phyloP scores from a whole-genome alignment of 805 yeast genomes.

The Ogataea dorogensis region DNA sequence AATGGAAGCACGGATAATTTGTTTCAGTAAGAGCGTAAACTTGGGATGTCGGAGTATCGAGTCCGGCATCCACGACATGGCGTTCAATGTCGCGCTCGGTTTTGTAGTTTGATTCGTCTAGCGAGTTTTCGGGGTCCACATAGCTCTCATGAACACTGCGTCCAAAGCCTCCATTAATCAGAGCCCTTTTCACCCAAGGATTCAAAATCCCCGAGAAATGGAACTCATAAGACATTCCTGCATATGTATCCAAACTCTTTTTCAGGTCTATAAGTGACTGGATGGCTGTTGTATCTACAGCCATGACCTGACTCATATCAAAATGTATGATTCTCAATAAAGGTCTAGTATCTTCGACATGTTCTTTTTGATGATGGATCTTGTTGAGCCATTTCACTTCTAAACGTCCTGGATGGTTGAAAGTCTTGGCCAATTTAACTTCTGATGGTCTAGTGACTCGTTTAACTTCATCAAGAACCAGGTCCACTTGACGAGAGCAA shows the following conservation, averaged over 20 bases:
- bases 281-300: slow-evolving; percentile 75
- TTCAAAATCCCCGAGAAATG: slow-evolving; percentile 84
- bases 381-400: slow-evolving; percentile 32
- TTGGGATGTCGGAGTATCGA: slow-evolving; percentile 13
- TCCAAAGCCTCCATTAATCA: slow-evolving; percentile 78
- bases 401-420: slow-evolving; percentile 85
- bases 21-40: slow-evolving; percentile 56
- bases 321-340: slow-evolving; percentile 67
- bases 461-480: slow-evolving; percentile 65
- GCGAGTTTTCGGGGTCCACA: slow-evolving; percentile 13
- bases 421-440: slow-evolving; percentile 56
- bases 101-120: slow-evolving; percentile 33
- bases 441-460: slow-evolving; percentile 57
- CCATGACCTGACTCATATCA: slow-evolving; percentile 77
- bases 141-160: slow-evolving; percentile 17
- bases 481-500: slow-evolving; percentile 69
- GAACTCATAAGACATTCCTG: slow-evolving; percentile 82
- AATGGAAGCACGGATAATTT: slow-evolving; percentile 72
- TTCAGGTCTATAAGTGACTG: slow-evolving; percentile 76
- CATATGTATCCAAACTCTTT: slow-evolving; percentile 66
- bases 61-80: slow-evolving; percentile 24
- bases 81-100: slow-evolving; percentile 18
- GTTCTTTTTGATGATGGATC: slow-evolving; percentile 18
- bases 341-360: slow-evolving; percentile 51
- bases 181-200: slow-evolving; percentile 83